phyloP scores from a whole-genome alignment of 2,329 filamentous ascomycete genomes.

The Ceratocystis albifundus region DNA sequence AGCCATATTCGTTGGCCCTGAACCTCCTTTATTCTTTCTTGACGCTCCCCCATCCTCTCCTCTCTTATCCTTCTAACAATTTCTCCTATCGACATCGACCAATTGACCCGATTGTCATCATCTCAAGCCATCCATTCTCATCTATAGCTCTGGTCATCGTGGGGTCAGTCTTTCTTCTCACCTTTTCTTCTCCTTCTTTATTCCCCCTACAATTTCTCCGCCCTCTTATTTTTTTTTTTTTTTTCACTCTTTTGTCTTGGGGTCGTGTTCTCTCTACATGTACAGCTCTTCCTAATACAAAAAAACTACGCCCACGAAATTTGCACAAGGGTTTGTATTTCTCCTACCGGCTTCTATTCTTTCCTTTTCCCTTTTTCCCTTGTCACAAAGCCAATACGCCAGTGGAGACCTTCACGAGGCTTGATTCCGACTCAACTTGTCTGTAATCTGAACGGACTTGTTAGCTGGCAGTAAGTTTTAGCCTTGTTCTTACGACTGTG shows the following conservation, averaged over 20 bases:
- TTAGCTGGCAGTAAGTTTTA: slow-evolving; percentile 15
- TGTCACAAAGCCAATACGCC: not conserved
- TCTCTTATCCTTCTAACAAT: not conserved
- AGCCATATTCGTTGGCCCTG: slow-evolving; percentile 14
- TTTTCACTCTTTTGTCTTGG: slow-evolving; percentile 17
- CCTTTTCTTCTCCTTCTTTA: too few relatives aligned
- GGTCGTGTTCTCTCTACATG: slow-evolving; percentile 22
- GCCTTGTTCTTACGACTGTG: not conserved
- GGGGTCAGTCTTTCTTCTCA: slow-evolving; percentile 17
- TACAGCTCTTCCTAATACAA: slow-evolving; percentile 22
- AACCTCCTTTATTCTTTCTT: slow-evolving; percentile 9
- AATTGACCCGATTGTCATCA: slow-evolving; percentile 6
- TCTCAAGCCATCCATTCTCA: slow-evolving; percentile 18
- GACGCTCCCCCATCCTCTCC: too few relatives aligned
- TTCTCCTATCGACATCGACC: slow-evolving; percentile 14
- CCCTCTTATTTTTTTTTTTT: slow-evolving; percentile 12
- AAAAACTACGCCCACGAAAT: slow-evolving; percentile 6
- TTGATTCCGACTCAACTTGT: slow-evolving; percentile 11
- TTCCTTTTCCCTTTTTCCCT: slow-evolving; percentile 6
- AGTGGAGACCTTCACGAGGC: slow-evolving; percentile 3
- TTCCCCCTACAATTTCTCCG: too few relatives aligned
- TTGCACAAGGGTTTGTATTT: slow-evolving; percentile 8
- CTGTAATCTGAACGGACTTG: slow-evolving; percentile 7
- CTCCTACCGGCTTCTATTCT: not conserved
- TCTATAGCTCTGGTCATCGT: slow-evolving; percentile 21